These are phyloP conservation scores for Straminergon stramineum DNA, from an alignment of 225 moss, liverwort and hornwort genomes.

Conservation along the genomic window DNA sequence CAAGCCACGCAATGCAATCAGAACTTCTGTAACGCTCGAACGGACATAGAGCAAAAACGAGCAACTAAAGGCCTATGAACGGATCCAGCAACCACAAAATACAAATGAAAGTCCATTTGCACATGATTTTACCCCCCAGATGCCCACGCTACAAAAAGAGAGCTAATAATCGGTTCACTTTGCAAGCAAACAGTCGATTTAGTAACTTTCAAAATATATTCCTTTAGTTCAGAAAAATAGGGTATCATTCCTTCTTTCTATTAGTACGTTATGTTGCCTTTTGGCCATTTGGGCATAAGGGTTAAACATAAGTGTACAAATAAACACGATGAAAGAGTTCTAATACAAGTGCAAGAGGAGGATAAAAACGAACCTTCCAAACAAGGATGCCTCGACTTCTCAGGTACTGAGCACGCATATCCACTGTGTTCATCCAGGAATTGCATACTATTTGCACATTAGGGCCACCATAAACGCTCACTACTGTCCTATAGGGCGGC, in stretches of 20 bases:
- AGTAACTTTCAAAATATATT: not conserved
- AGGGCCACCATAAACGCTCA: conserved; percentile 97
- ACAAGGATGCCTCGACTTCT: conserved; percentile 95
- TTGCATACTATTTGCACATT: conserved; percentile 99
- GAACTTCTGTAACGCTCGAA: not conserved
- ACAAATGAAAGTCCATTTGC: not conserved
- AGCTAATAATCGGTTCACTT: not conserved
- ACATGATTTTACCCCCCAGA: not conserved
- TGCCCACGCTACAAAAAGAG: not conserved
- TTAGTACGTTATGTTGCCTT: not conserved
- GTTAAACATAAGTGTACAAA: not conserved
- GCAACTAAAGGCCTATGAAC: not conserved
- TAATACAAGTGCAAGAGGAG: not conserved
- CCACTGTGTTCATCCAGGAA: conserved; percentile 99
- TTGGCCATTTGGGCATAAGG: not conserved
- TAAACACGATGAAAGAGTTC: not conserved
- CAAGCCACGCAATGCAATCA: not conserved
- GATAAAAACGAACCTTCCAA: conserved; percentile 73
- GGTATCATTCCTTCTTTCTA: not conserved
- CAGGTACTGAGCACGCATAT: conserved; percentile 98
- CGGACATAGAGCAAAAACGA: not conserved
- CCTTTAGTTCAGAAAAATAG: not conserved
- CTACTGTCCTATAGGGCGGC: conserved; percentile 89
- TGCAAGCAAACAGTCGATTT: not conserved
- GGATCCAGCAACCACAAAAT: not conserved